A percentile compares a stretch with the other conserved stretches of the same genome.
Evolutionary conservation across 768 basidiomycete genomes (phyloP).

Genomic region (Fibroporia radiculosa): DNA sequence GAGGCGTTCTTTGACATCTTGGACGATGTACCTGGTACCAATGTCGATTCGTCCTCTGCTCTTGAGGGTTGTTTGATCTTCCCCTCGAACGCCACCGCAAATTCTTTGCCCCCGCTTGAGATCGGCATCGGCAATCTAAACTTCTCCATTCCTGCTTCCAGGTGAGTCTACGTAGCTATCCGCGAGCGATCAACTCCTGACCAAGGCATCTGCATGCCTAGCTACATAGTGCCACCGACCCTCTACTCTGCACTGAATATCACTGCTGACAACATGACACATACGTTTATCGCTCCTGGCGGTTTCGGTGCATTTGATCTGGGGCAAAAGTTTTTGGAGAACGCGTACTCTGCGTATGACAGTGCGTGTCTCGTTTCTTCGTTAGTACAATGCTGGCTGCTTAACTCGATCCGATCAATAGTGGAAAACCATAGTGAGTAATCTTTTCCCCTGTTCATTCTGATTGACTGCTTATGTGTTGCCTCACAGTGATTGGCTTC

Average conservation of each 20-base stretch:
- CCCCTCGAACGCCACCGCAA: background rate
- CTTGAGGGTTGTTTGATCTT: background rate
- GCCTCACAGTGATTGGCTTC: background rate
- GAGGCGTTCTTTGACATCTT: background rate
- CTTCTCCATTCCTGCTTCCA: background rate
- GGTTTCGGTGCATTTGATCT: background rate
- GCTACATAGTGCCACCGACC: background rate
- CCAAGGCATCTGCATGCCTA: background rate
- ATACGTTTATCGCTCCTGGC: background rate
- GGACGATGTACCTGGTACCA: background rate
- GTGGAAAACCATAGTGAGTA: slow-evolving; percentile 2
- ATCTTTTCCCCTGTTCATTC: background rate
- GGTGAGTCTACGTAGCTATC: background rate
- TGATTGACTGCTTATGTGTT: background rate
- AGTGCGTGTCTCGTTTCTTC: background rate
- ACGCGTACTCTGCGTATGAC: slow-evolving; percentile 1
- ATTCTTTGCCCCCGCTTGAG: background rate
- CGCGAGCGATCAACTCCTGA: background rate
- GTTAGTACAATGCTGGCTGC: background rate
- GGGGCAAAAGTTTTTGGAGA: slow-evolving; percentile 3
- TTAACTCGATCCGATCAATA: background rate
- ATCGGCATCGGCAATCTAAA: slow-evolving; percentile 1
- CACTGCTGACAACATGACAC: background rate
- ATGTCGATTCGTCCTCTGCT: background rate
- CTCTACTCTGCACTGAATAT: slow-evolving; percentile 1